Base-by-base conservation (phyloP, 768 basidiomycete species). In the Kwoniella mangroviensis region DNA sequence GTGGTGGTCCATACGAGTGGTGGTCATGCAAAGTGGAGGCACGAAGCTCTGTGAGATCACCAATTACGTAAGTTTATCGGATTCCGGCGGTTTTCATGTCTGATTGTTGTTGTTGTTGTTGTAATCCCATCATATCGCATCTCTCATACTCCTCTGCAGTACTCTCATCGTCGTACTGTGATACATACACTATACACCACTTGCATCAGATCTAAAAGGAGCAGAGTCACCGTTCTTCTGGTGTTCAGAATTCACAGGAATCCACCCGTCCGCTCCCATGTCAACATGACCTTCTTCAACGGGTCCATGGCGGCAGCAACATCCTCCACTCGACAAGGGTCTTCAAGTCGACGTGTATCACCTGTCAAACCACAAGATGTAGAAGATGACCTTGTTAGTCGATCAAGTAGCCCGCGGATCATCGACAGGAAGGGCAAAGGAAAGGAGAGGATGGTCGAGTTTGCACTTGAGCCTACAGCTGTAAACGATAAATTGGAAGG, bases 21-120 rank as follows among this genome's bases (percentile, higher is more conserved):
- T 63, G 62, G 62, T 49, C 62, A 24, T 49, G 13, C 7, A 3
- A 52, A 63, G 62, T 63, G 62, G 62, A 63, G 62, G 62, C 51
- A 19, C 11, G 12, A 26, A 51, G 5, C n/a, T 52, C 1, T 3
- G 43, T 63, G n/a, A n/a, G n/a, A n/a, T n/a, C n/a, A n/a, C 4
- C 3, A 4, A n/a, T 63, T 63, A 63, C 62, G 62, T 63, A 63
- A 63, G 1, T 19, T 2, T n/a, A 22, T 24, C 26, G 13, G 11
- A 43, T 40, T 34, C 57, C 19, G 26, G 22, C 45, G 45, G 45
- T 49, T 49, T 49, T 49, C 45, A 49, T 43, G 45, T 4, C 45
- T 49, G 7, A 13, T 17, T 22, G 53, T 60, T 40, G 40, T 61
- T 42, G 34, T 43, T 43, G 28, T 59, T 40, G 54, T 55, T 34